phyloP scores from a whole-genome alignment of 108 stramenopile species.

The Cyclotella kingstonii region DNA sequence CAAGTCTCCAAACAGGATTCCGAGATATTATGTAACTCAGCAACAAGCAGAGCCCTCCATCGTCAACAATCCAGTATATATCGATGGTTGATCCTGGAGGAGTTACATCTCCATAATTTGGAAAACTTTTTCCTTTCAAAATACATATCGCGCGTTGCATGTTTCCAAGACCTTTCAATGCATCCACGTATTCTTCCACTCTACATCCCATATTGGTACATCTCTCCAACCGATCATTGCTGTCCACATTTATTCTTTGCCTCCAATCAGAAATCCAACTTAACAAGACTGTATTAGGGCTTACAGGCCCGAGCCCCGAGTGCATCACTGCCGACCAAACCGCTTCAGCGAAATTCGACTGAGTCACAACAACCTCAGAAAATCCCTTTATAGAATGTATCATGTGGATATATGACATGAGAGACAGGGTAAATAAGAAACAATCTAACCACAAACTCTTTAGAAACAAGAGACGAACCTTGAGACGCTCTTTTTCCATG shows the following conservation, averaged over 20 bases:
- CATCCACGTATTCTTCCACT: constrained; percentile 33
- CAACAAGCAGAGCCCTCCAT: constrained; percentile 69
- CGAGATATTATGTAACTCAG: constrained; percentile 65
- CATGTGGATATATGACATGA: not conserved
- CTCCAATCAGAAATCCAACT: constrained; percentile 25
- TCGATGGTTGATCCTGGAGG: constrained; percentile 50
- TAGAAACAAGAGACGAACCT: too few relatives aligned
- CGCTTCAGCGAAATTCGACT: constrained; percentile 14
- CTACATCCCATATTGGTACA: too few relatives aligned
- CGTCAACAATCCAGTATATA: constrained; percentile 74
- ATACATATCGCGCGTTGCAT: constrained; percentile 51
- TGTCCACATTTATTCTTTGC: constrained; percentile 6
- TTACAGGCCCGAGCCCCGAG: constrained; percentile 69
- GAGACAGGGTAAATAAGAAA: not conserved
- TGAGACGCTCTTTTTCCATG: constrained; percentile 47
- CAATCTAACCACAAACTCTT: too few relatives aligned
- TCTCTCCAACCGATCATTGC: too few relatives aligned
- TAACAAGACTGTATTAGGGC: constrained; percentile 70
- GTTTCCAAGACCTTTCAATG: constrained; percentile 45
- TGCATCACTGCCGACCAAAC: constrained; percentile 50
- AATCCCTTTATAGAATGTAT: constrained; percentile 27
- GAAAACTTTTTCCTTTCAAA: constrained; percentile 32
- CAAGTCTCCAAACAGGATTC: constrained; percentile 46
- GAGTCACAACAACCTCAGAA: constrained; percentile 34
- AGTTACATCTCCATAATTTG: constrained; percentile 12